Base-by-base conservation (phyloP, 495 filamentous ascomycete species). In the Hypoxylon fuscum region DNA sequence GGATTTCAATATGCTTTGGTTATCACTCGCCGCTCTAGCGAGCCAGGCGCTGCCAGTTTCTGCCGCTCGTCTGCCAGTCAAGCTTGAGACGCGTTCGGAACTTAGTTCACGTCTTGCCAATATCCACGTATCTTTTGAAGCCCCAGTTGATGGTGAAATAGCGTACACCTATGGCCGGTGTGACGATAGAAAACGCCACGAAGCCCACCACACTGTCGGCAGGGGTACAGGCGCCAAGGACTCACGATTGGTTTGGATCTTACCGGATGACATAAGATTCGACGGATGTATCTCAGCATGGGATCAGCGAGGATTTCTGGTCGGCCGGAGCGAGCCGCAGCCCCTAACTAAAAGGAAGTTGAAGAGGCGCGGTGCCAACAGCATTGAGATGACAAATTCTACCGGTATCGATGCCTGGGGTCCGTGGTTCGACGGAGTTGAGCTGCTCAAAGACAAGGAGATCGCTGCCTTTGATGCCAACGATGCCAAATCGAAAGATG, bases 371-470 rank as follows among this genome's bases (percentile, higher is more conserved):
- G 70, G 71, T 52, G 56, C 67, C 1, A 64, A 71, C 38, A 61
- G 53, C 68, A 78, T 83, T n/a, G 55, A 64, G 27, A 83, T 83
- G 81, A 66, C 71, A 14, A 74, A 78, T 34, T 69, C 76, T 7
- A 82, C 55, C 35, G 80, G 81, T 11, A 80, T 83, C 59, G 88
- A 90, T 63, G 68, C 73, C n/a, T 75, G 73, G 69, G 88, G 88
- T 0, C 85, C 88, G 0, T 90, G 88, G 87, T 89, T 90, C 37
- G 85, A 89, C 62, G 87, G 88, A 4, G 85, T 90, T 12, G 80
- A 79, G 25, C 80, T 86, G 52, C 77, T 90, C 59, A 75, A 85
- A 52, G 72, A 76, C 20, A 85, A 83, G 62, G 74, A 85, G 27
- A 75, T 81, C 15, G 70, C 71, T n/a, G 68, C 77, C 5, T 74